Evolutionary conservation across 495 filamentous ascomycete species (phyloP).

Genomic region (Lophiostoma macrostomum): DNA sequence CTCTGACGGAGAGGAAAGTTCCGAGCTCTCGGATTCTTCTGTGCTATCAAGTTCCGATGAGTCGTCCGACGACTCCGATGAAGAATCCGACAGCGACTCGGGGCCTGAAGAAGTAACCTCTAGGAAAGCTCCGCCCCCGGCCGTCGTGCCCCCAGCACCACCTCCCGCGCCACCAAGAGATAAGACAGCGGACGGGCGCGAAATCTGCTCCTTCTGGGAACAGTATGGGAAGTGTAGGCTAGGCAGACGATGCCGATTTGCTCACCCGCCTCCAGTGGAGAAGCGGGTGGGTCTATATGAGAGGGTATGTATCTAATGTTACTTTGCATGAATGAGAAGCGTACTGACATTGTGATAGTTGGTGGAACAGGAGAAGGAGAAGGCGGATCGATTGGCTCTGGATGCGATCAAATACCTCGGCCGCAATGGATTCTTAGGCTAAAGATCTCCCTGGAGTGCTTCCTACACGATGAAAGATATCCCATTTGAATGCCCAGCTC

Average conservation of each 20-base stretch:
- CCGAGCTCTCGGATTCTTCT: constrained; percentile 18
- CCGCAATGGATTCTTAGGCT: constrained; percentile 35
- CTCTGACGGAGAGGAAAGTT: background rate
- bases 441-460: background rate
- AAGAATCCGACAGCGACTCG: constrained; percentile 19
- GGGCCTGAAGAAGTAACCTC: constrained; percentile 24
- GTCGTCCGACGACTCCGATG: constrained; percentile 12
- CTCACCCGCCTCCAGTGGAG: constrained; percentile 12
- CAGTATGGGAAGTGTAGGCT: constrained; percentile 24
- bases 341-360: constrained; percentile 16
- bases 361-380: constrained; percentile 37
- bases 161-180: background rate
- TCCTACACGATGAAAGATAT: background rate
- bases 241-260: constrained; percentile 16
- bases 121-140: constrained; percentile 6
- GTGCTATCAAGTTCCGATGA: constrained; percentile 24
- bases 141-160: background rate
- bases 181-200: background rate
- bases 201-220: constrained; percentile 10
- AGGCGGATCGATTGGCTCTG: constrained; percentile 35
- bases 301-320: constrained; percentile 1
- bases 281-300: constrained; percentile 16
- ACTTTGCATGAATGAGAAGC: too few species aligned
- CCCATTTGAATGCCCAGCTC: too few species aligned
- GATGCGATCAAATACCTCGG: constrained; percentile 42